Conservation (phyloP, 345 rosid genomes). For the Cochlearia excelsa region DNA sequence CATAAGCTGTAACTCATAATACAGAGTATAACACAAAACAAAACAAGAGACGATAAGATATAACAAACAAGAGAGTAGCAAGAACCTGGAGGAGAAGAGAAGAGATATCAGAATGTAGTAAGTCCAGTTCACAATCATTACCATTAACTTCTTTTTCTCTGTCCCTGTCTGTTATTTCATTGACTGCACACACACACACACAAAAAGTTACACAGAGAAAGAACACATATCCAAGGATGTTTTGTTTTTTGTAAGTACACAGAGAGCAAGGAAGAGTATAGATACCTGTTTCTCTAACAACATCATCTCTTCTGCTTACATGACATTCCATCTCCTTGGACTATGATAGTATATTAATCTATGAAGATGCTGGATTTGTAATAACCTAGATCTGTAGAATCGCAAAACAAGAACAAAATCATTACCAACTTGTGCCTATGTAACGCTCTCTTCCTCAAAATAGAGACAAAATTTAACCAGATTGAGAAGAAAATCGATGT, state of each 20-base stretch:
- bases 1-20: constrained; percentile 1
- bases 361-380: constrained; percentile 7
- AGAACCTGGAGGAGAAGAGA: constrained; percentile 56
- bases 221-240: neutral
- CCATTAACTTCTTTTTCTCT: constrained; percentile 20
- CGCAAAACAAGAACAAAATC: neutral
- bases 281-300: constrained; percentile 26
- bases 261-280: neutral
- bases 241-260: neutral
- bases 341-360: neutral
- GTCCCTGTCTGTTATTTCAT: constrained; percentile 23
- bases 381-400: constrained; percentile 26
- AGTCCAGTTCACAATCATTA: constrained; percentile 44
- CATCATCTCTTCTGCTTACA: constrained; percentile 10
- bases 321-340: constrained; percentile 18
- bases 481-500: constrained; percentile 12
- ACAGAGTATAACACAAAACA: neutral
- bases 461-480: neutral
- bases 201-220: constrained; percentile 5
- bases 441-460: neutral
- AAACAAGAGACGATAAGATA: neutral
- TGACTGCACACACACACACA: neutral
- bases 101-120: constrained; percentile 67
- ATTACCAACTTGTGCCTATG: neutral
- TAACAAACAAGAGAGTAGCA: neutral